Base-by-base conservation (phyloP, 2,329 filamentous ascomycete species). In the Colletotrichum horii region DNA sequence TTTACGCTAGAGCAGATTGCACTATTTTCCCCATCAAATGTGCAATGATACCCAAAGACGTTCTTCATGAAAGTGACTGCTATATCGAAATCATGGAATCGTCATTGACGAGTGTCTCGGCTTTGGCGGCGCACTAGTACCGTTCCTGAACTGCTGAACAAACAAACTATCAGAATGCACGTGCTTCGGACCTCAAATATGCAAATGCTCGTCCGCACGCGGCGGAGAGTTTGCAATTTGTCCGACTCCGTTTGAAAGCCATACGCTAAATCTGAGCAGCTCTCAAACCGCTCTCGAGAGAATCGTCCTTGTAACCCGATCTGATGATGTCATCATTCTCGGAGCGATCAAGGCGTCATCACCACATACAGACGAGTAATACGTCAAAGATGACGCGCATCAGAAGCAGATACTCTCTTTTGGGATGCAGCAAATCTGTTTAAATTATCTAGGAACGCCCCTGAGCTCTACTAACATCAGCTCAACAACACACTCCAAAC, bases 331-430 rank as follows among this genome's bases (percentile, higher is more conserved):
- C 66, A 66, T 58, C 30, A 24, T n/a, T 71, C 9, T 28, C 7
- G 8, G n/a, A 14, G 22, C 22, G 68, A 60, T 48, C 24, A 24
- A 58, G 65, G 65, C 71, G 71, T 74, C 71, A 74, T 74, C 36
- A 26, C 16, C 32, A 48, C 12, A 11, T 58, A 38, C 24, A 43
- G 26, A 26, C 9, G 16, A n/a, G 9, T 15, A 52, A 6, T 70
- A 28, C 66, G 66, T 36, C 71, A 48, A 52, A 65, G 60, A 74
- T 74, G 66, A 74, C 71, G 71, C 48, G 48, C 67, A 61, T 61
- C 58, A 34, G 19, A 32, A 36, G 32, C 2, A 61, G 32, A 61
- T 28, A 24, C 55, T 28, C 8, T 28, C 2, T 58, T 58, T 3
- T 28, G 1, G 26, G 14, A 16, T 61, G 0, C 32, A 34, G 15